phyloP scores from a whole-genome alignment of 495 filamentous ascomycete species.

The Baudoinia panamericana region DNA sequence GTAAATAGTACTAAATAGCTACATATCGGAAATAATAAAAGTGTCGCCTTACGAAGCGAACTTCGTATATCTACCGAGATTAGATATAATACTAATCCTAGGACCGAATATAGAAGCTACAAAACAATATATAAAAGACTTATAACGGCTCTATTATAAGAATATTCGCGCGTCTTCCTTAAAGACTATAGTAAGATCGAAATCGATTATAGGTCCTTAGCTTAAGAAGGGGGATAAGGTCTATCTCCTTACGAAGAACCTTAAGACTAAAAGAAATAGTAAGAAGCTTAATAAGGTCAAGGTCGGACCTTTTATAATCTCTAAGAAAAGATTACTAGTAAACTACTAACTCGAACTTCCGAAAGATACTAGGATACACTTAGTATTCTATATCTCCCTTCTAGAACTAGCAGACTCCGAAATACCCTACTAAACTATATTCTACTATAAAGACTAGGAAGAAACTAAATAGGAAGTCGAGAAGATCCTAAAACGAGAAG shows the following conservation, averaged over 20 bases:
- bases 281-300: conserved; percentile 27
- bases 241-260: conserved; percentile 25
- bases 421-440: conserved; percentile 2
- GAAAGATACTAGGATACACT: conserved; percentile 1
- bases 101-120: too few species aligned
- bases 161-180: too few species aligned
- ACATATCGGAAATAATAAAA: too few species aligned
- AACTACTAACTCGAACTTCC: conserved; percentile 6
- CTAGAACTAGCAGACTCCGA: conserved; percentile 4
- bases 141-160: too few species aligned
- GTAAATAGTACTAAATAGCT: too few species aligned
- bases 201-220: too few species aligned
- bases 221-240: conserved; percentile 26
- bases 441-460: conserved; percentile 1
- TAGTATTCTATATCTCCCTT: conserved; percentile 6
- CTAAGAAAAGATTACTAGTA: neutral
- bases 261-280: conserved; percentile 26
- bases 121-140: too few species aligned
- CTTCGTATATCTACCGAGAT: too few species aligned
- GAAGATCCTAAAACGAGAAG: conserved; percentile 1
- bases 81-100: too few species aligned
- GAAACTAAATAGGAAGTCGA: neutral
- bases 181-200: too few species aligned
- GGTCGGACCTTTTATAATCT: conserved; percentile 19
- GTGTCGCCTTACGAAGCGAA: too few species aligned